Conservation (phyloP, 768 basidiomycete genomes). For the Leccinum pellstonianum region DNA sequence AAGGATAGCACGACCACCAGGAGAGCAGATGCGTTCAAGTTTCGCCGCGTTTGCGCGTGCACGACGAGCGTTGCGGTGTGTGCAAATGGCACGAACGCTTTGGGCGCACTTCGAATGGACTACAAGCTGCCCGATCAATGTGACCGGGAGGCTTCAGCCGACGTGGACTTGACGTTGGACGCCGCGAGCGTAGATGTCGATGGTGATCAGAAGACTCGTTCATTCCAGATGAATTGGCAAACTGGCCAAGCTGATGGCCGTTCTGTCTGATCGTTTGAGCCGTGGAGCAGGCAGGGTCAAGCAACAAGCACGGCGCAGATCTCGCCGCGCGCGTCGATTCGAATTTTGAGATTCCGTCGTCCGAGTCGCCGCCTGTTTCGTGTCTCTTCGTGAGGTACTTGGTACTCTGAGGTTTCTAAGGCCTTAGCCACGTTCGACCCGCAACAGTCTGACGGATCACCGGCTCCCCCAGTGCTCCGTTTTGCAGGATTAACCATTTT, state of each 20-base stretch:
- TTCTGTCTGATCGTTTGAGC: conserved; percentile 3
- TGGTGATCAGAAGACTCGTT: conserved; percentile 40
- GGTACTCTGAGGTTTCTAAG: conserved; percentile 28
- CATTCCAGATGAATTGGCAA: conserved; percentile 38
- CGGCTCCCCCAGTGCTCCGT: conserved; percentile 14
- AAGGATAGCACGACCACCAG: conserved; percentile 24
- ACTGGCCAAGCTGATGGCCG: conserved; percentile 25
- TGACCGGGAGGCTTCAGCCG: conserved; percentile 58
- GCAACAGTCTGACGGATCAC: background rate
- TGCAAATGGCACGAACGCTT: conserved; percentile 84
- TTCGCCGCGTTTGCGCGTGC: conserved; percentile 73
- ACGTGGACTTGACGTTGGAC: conserved; percentile 42
- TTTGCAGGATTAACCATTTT: conserved; percentile 61
- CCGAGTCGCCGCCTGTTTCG: conserved; percentile 55
- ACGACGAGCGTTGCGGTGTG: conserved; percentile 83
- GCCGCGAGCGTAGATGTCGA: conserved; percentile 14
- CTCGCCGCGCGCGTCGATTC: conserved; percentile 39
- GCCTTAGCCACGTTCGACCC: conserved; percentile 32
- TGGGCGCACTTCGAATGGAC: conserved; percentile 80
- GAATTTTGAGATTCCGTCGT: conserved; percentile 54
- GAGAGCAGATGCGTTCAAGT: conserved; percentile 61
- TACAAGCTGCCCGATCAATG: conserved; percentile 54
- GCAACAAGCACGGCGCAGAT: conserved; percentile 59
- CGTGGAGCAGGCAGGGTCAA: background rate
- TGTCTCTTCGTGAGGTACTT: conserved; percentile 45